Evolutionary conservation across 2,329 filamentous ascomycete genomes (phyloP), one percentile per base, ranked within the genome.

Genomic region (Botrytis pseudocinerea): DNA sequence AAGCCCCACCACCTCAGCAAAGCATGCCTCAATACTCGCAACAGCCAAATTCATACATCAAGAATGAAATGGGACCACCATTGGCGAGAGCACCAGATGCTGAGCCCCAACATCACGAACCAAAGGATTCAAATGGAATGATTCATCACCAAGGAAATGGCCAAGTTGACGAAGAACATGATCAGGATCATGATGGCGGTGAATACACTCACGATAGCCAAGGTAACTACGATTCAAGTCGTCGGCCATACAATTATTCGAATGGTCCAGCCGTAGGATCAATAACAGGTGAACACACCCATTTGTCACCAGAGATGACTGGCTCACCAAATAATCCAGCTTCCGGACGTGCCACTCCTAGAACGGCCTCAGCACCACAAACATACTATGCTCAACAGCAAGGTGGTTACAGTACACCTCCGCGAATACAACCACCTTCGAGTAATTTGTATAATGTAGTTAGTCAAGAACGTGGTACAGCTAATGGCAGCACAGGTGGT

Each of bases 401-500:
- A 69, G 82, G 83, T 63, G 83, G 84, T 40, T 97, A 97, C 83
- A 92, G 86, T 81, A 95, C 93, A 0, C 92, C 95, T 66, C 94
- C 94, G 35, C 91, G 94, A 60, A 85, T 88, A 14, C 85, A 87
- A 73, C 86, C 90, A 74, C 87, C 92, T 5, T 91, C 93, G 0
- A 95, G 93, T 85, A 97, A 90, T 80, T 85, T 97, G 69, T 97
- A 97, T 86, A 97, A 91, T 82, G 92, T 97, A 75, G 94, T 97
- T 84, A 95, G 92, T 81, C 94, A 93, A 80, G 92, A 93, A 74
- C 89, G 93, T 40, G 89, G 86, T 44, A 82, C 89, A 18, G 84
- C 88, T 28, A 93, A 93, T 77, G 91, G 91, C n/a, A 87, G 86
- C 44, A 83, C 89, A 20, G 83, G 87, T 32, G 87, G 87, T 68